These are phyloP conservation scores for Globisporangium nodosum DNA, from an alignment of 352 stramenopile genomes.

Conservation along the genomic window DNA sequence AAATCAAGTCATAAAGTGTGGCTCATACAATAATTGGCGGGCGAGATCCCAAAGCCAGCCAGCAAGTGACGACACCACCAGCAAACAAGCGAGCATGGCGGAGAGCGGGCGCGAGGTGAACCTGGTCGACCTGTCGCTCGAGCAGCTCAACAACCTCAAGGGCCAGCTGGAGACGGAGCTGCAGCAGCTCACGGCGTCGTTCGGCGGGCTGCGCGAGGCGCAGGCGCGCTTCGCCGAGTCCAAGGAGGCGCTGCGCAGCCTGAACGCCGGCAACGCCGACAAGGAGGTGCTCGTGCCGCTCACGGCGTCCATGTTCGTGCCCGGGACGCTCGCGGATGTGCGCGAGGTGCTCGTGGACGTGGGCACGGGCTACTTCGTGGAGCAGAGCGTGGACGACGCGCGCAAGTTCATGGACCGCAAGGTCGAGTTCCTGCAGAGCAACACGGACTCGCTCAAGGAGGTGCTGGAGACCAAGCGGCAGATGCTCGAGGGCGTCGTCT, in stretches of 20 bases:
- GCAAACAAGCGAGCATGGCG: conserved; percentile 26
- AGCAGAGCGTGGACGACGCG: conserved; percentile 88
- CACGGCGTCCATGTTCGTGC: conserved; percentile 94
- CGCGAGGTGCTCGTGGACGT: conserved; percentile 91
- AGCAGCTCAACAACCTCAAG: conserved; percentile 92
- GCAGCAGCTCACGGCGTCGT: conserved; percentile 68
- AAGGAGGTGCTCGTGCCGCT: conserved; percentile 92
- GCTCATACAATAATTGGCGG: neutral
- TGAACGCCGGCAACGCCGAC: conserved; percentile 50
- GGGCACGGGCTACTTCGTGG: conserved; percentile 94
- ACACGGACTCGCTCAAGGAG: conserved; percentile 91
- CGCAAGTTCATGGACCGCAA: conserved; percentile 91
- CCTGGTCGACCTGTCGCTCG: conserved; percentile 86
- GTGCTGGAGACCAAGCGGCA: conserved; percentile 77
- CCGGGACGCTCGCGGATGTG: conserved; percentile 82
- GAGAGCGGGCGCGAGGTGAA: conserved; percentile 51
- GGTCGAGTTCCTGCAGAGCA: conserved; percentile 89
- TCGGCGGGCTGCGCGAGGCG: conserved; percentile 64
- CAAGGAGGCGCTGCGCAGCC: conserved; percentile 59
- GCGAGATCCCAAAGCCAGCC: neutral
- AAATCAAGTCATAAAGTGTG: neutral
- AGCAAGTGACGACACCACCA: conserved; percentile 8
- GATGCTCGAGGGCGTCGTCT: conserved; percentile 76
- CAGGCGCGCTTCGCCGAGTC: conserved; percentile 77
- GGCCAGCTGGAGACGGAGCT: conserved; percentile 83